These are phyloP conservation scores for Nothophaeocryptopus gaeumannii DNA, from an alignment of 2,329 filamentous ascomycete species.

Conservation along the genomic window DNA sequence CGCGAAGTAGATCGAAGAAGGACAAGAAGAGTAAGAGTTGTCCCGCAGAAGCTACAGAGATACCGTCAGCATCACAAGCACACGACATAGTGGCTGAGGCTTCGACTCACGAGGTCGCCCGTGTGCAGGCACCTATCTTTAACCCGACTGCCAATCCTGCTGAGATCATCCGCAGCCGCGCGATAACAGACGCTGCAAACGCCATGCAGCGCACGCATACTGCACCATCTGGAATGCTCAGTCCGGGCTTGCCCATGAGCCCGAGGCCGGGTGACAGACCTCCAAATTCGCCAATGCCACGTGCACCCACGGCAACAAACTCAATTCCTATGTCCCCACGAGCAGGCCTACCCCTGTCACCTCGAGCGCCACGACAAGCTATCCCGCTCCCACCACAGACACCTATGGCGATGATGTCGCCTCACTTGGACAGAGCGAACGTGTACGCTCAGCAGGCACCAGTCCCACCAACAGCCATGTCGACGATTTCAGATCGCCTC, in stretches of 20 bases:
- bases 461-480: slow-evolving; percentile 15
- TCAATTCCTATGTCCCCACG: slow-evolving; percentile 68
- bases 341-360: slow-evolving; percentile 60
- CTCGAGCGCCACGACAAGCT: slow-evolving; percentile 69
- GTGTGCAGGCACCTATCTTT: slow-evolving; percentile 20
- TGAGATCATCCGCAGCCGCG: slow-evolving; percentile 30
- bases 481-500: slow-evolving; percentile 22
- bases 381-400: slow-evolving; percentile 71
- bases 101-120: slow-evolving; percentile 7
- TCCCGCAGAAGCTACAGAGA: slow-evolving; percentile 25
- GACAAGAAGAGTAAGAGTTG: slow-evolving; percentile 57
- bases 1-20: slow-evolving; percentile 71
- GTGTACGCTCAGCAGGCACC: slow-evolving; percentile 32
- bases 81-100: slow-evolving; percentile 5
- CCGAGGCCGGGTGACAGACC: slow-evolving; percentile 60
- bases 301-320: slow-evolving; percentile 54
- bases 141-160: slow-evolving; percentile 25
- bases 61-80: slow-evolving; percentile 2
- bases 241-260: slow-evolving; percentile 63
- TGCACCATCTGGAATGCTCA: slow-evolving; percentile 51
- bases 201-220: slow-evolving; percentile 29
- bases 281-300: slow-evolving; percentile 58
- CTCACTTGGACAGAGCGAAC: slow-evolving; percentile 42
- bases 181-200: slow-evolving; percentile 24
- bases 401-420: slow-evolving; percentile 60